Evolutionary conservation across 331 rosid species (phyloP), one percentile per base, ranked within the genome.

Genomic region (Spiraea crenata): DNA sequence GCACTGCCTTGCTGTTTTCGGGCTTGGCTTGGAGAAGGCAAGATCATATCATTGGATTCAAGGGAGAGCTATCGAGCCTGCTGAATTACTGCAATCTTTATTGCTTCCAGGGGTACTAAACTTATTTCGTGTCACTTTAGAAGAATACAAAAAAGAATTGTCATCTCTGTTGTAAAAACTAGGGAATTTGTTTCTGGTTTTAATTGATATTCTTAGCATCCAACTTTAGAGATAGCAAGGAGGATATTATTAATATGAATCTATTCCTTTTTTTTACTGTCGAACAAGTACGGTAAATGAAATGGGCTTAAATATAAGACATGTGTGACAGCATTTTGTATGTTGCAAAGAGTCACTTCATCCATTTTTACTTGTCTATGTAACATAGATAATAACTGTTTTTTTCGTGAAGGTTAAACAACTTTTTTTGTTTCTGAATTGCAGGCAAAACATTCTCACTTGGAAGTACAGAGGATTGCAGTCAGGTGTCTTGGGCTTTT

Each of bases 391-490:
- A 41, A 20, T 10, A 7, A 25, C 13, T 6, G 0, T 37, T 61
- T 55, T 65, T 4, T 39, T 46, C 52, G 16, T 5, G 15, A 19
- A 56, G 12, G 51, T 20, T 19, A 62, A 41, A 57, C 65, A 56
- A 37, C 74, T 44, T 49, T 12, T 74, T 41, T 79, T 81, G 65
- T 57, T 66, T 75, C 62, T 85, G 77, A 73, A 40, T 65, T 84
- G 82, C 76, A 93, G 98, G 96, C 91, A 56, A 93, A 86, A 81
- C 99, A 93, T 82, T 84, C 83, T 74, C 87, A 91, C 73, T 78
- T 89, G 76, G 97, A 91, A 72, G 97, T 91, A 77, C 96, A 91
- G 77, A 87, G 96, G 84, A 87, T 91, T 69, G 85, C 96, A 11
- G 49, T 89, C 63, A 87, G 97, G 82, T 87, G 99, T 75, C 91